These are phyloP conservation scores for Oligophagozyma castellii DNA, from an alignment of 1,139 yeast species.

Conservation along the genomic window DNA sequence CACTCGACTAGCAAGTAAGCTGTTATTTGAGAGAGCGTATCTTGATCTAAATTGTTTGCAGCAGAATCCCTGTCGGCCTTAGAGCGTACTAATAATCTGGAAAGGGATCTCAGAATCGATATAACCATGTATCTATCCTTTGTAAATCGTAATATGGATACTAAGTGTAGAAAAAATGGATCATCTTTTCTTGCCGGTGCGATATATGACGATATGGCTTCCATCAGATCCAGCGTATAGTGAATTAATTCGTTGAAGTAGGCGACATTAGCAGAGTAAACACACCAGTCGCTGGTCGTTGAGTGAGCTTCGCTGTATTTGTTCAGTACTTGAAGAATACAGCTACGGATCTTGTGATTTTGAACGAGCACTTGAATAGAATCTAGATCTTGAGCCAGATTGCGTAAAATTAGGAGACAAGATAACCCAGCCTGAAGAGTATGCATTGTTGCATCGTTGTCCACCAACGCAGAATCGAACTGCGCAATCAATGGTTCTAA, in stretches of 20 bases:
- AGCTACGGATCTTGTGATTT: slow-evolving; percentile 34
- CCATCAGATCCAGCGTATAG: slow-evolving; percentile 68
- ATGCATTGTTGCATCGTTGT: slow-evolving; percentile 8
- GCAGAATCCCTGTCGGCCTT: slow-evolving; percentile 32
- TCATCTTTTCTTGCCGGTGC: slow-evolving; percentile 60
- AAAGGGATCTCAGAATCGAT: slow-evolving; percentile 39
- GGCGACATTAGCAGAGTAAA: slow-evolving; percentile 14
- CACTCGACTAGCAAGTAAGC: slow-evolving; percentile 34
- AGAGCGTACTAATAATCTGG: slow-evolving; percentile 36
- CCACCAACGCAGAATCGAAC: slow-evolving; percentile 15
- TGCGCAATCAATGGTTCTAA: slow-evolving; percentile 14
- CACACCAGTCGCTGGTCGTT: slow-evolving; percentile 10
- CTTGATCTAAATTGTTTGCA: slow-evolving; percentile 29
- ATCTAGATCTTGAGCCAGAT: slow-evolving; percentile 67
- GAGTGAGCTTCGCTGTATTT: slow-evolving; percentile 11
- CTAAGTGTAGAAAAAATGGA: slow-evolving; percentile 39
- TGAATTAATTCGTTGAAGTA: slow-evolving; percentile 48
- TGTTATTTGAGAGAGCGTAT: slow-evolving; percentile 31
- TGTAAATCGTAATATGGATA: slow-evolving; percentile 32
- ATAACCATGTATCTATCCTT: slow-evolving; percentile 44
- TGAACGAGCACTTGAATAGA: slow-evolving; percentile 72
- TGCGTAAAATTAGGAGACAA: slow-evolving; percentile 46
- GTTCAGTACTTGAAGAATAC: slow-evolving; percentile 19
- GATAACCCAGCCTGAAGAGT: slow-evolving; percentile 21
- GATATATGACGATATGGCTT: slow-evolving; percentile 70